Evolutionary conservation across 2,329 filamentous ascomycete genomes (phyloP).

Genomic region (Geosmithia putterillii): DNA sequence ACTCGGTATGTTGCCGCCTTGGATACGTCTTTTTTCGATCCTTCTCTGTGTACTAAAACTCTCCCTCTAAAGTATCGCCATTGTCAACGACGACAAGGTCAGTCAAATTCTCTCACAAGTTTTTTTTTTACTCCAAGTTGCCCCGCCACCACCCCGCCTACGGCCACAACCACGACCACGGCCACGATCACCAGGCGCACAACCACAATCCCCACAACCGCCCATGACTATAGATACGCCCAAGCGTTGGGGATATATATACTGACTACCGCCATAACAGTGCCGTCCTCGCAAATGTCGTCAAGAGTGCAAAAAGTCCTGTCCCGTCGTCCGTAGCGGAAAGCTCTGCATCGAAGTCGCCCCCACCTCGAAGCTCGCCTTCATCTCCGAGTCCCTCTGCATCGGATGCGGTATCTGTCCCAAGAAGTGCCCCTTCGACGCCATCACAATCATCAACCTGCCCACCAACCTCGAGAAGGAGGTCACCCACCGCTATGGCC

Average conservation of each 20-base stretch:
- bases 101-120: slow-evolving; percentile 11
- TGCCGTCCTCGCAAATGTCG: slow-evolving; percentile 62
- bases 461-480: slow-evolving; percentile 98
- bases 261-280: slow-evolving; percentile 13
- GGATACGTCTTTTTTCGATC: not conserved
- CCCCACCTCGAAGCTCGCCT: slow-evolving; percentile 82
- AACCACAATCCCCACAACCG: slow-evolving; percentile 4
- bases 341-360: slow-evolving; percentile 96
- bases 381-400: slow-evolving; percentile 91
- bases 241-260: too few relatives aligned
- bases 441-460: slow-evolving; percentile 99
- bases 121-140: not conserved
- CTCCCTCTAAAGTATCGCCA: slow-evolving; percentile 66
- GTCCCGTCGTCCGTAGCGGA: slow-evolving; percentile 91
- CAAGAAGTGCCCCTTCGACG: slow-evolving; percentile 97
- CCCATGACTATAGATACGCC: slow-evolving; percentile 1
- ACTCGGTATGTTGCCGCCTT: slow-evolving; percentile 57
- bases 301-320: slow-evolving; percentile 98
- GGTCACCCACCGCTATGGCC: slow-evolving; percentile 96
- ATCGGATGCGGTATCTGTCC: slow-evolving; percentile 99
- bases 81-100: slow-evolving; percentile 98
- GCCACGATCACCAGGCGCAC: not conserved
- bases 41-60: slow-evolving; percentile 11
- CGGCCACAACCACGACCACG: slow-evolving; percentile 5
- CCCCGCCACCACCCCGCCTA: slow-evolving; percentile 12